Evolutionary conservation across 306 rosid species (phyloP).

Genomic region (Gynostemma pentaphyllum): DNA sequence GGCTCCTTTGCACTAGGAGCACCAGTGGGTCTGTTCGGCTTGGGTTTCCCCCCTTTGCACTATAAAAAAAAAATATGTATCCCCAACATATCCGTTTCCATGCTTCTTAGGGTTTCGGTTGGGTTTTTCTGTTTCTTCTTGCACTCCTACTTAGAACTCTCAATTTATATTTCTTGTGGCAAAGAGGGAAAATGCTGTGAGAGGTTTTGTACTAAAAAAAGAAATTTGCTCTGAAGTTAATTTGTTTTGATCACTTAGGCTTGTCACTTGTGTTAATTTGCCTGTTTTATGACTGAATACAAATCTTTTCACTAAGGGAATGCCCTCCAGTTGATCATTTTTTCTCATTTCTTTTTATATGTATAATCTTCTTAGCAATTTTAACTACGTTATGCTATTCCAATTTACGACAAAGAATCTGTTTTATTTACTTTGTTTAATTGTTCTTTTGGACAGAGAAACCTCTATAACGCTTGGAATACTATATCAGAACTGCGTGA

Average conservation of each 20-base stretch:
- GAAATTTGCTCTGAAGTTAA: background rate
- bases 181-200: background rate
- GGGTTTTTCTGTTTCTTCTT: too few relatives aligned
- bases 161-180: background rate
- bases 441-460: conserved; percentile 45
- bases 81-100: too few relatives aligned
- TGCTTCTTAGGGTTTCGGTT: too few relatives aligned
- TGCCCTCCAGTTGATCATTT: background rate
- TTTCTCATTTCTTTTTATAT: background rate
- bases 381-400: background rate
- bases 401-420: background rate
- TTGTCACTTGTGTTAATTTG: background rate
- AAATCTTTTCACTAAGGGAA: background rate
- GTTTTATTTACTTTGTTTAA: conserved; percentile 8
- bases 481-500: conserved; percentile 63
- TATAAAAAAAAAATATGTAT: too few relatives aligned
- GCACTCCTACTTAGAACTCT: too few relatives aligned
- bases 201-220: background rate
- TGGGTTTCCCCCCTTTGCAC: too few relatives aligned
- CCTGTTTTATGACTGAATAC: background rate
- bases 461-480: conserved; percentile 65
- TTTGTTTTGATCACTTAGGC: background rate
- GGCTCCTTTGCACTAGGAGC: too few relatives aligned
- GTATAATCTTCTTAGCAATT: background rate
- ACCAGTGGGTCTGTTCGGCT: too few relatives aligned